phyloP scores from a whole-genome alignment of 352 stramenopile genomes.

The Globisporangium alternatum region DNA sequence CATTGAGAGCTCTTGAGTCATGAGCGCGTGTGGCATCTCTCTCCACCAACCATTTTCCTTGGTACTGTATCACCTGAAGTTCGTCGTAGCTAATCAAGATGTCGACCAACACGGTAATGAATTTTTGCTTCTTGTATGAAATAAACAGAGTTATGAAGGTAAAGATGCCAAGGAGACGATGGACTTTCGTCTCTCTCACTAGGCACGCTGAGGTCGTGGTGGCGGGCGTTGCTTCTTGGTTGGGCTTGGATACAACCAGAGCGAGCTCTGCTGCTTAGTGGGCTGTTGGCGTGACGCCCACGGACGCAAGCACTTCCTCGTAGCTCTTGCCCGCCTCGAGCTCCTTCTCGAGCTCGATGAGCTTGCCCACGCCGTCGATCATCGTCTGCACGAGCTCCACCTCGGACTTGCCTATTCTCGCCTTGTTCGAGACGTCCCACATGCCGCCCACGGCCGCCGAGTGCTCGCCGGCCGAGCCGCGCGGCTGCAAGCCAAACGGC shows the following conservation, averaged over 20 bases:
- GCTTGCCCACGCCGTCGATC: slow-evolving; percentile 90
- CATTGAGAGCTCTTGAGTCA: not conserved
- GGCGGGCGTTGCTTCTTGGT: not conserved
- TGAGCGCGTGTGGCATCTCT: too few relatives aligned
- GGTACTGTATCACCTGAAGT: too few relatives aligned
- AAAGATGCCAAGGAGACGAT: not conserved
- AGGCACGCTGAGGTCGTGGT: not conserved
- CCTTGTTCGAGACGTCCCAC: slow-evolving; percentile 94
- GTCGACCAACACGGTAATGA: not conserved
- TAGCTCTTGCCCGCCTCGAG: slow-evolving; percentile 70
- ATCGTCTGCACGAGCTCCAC: slow-evolving; percentile 94
- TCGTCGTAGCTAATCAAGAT: too few relatives aligned
- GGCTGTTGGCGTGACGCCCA: slow-evolving; percentile 33
- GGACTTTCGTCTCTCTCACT: not conserved
- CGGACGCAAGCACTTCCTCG: slow-evolving; percentile 52
- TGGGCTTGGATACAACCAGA: not conserved
- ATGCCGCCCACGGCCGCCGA: slow-evolving; percentile 78
- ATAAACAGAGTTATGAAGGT: not conserved
- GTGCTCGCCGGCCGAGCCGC: slow-evolving; percentile 80
- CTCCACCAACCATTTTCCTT: not conserved
- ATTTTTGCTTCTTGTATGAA: not conserved
- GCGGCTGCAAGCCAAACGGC: slow-evolving; percentile 74
- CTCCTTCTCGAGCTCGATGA: slow-evolving; percentile 92
- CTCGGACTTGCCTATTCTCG: slow-evolving; percentile 91
- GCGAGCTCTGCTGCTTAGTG: not conserved